These are phyloP conservation scores for Didymella glomerata DNA, from an alignment of 2,329 filamentous ascomycete species.

Conservation along the genomic window DNA sequence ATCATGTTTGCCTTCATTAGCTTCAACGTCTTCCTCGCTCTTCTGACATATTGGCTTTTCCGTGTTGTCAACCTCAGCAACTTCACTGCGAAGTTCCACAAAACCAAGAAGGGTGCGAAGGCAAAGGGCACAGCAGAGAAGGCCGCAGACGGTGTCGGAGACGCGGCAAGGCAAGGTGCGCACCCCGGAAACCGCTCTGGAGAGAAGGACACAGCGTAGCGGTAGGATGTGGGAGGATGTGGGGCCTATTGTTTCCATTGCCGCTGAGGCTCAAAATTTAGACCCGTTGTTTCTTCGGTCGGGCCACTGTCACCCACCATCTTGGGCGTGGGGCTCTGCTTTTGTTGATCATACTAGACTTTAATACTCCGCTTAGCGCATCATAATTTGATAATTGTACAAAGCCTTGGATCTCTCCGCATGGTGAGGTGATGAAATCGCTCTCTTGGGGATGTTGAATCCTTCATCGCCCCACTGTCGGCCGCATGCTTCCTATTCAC, in stretches of 20 bases:
- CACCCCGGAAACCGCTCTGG: conserved; percentile 30
- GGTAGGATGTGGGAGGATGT: conserved; percentile 3
- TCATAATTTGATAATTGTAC: conserved; percentile 2
- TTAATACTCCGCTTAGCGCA: conserved; percentile 11
- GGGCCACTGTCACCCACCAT: conserved; percentile 8
- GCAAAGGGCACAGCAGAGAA: conserved; percentile 26
- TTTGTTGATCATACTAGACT: conserved; percentile 7
- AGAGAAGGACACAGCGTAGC: conserved; percentile 27
- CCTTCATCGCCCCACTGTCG: not conserved
- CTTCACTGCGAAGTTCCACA: conserved; percentile 25
- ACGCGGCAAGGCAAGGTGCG: conserved; percentile 28
- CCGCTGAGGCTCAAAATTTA: conserved; percentile 13
- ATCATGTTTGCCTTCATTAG: conserved; percentile 72
- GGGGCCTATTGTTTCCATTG: conserved; percentile 9
- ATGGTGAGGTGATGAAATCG: not conserved
- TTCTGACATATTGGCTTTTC: conserved; percentile 65
- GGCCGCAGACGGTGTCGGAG: conserved; percentile 19
- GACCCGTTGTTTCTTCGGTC: conserved; percentile 4
- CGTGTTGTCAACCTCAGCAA: conserved; percentile 39
- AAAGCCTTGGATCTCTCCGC: not conserved
- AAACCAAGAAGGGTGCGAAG: conserved; percentile 32
- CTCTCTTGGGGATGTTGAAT: not conserved
- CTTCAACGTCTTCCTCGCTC: conserved; percentile 69
- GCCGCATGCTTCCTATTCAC: not conserved
- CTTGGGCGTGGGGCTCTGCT: not conserved